Evolutionary conservation across 345 rosid genomes (phyloP).

Genomic region (Brassica incana): DNA sequence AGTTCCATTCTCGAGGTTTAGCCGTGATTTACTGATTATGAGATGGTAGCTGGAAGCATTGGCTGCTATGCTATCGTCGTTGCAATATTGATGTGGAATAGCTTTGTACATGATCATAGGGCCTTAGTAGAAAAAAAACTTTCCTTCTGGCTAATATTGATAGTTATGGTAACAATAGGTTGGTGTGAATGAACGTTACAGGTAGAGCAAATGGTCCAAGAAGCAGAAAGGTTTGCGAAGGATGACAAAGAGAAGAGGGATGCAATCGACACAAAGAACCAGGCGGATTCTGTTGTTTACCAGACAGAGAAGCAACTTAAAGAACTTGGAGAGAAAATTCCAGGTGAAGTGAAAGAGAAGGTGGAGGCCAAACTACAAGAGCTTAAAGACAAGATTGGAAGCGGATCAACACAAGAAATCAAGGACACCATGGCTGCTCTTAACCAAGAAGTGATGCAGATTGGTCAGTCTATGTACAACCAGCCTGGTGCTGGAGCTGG

Average conservation of each 20-base stretch:
- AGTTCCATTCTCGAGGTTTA: too few relatives aligned
- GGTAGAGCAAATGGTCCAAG: constrained; percentile 89
- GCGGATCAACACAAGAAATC: constrained; percentile 67
- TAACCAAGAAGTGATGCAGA: constrained; percentile 96
- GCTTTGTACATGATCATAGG: neutral
- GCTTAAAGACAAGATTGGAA: constrained; percentile 71
- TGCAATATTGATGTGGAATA: too few relatives aligned
- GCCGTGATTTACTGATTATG: too few relatives aligned
- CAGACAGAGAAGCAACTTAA: constrained; percentile 94
- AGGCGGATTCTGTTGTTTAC: constrained; percentile 86
- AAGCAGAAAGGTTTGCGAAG: constrained; percentile 81
- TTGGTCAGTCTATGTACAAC: constrained; percentile 88
- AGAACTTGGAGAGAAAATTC: constrained; percentile 91
- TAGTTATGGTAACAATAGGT: neutral
- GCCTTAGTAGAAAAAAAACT: neutral
- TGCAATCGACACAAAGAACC: constrained; percentile 95
- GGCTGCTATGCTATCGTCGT: too few relatives aligned
- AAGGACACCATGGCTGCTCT: constrained; percentile 85
- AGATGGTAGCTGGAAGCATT: too few relatives aligned
- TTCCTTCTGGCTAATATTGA: neutral
- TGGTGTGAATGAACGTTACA: constrained; percentile 33
- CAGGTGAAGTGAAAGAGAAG: constrained; percentile 82
- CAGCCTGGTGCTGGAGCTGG: constrained; percentile 64
- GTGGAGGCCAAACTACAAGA: constrained; percentile 83
- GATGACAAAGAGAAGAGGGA: constrained; percentile 98